Conservation (phyloP, 1,284 basidiomycete genomes). For the Wallemia mellicola region DNA sequence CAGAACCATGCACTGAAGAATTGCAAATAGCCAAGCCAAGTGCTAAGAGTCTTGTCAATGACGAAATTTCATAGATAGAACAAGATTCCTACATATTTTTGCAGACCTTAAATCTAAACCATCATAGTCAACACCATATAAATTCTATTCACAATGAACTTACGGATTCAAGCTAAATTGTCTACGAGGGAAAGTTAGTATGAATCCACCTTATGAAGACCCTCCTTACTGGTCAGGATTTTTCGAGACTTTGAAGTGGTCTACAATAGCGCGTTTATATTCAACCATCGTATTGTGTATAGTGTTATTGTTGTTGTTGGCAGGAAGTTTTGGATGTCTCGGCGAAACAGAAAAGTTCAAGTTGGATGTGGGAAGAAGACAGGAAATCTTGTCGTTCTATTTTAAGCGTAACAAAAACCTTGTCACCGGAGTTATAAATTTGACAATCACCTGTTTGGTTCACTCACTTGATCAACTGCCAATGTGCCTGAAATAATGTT, state of each 20-base stretch:
- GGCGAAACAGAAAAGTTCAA: not conserved
- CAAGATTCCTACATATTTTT: not conserved
- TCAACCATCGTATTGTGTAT: not conserved
- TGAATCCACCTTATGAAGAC: not conserved
- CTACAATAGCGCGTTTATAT: not conserved
- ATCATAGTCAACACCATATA: not conserved
- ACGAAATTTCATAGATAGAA: not conserved
- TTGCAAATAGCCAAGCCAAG: not conserved
- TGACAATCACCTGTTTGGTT: not conserved
- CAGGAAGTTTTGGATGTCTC: not conserved
- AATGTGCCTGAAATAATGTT: not conserved
- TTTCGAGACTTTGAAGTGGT: not conserved
- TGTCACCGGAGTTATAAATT: not conserved
- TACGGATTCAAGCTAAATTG: not conserved
- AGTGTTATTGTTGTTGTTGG: not conserved
- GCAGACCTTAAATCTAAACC: not conserved
- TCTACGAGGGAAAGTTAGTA: not conserved
- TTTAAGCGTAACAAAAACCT: not conserved
- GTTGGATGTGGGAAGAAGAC: not conserved
- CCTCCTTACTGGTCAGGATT: not conserved
- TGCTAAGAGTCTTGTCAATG: not conserved
- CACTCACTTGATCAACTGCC: not conserved
- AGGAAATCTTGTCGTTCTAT: not conserved
- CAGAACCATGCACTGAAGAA: not conserved
- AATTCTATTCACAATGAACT: not conserved